Evolutionary conservation across 2,329 filamentous ascomycete genomes (phyloP).

Genomic region (Chalaropsis thielavioides): DNA sequence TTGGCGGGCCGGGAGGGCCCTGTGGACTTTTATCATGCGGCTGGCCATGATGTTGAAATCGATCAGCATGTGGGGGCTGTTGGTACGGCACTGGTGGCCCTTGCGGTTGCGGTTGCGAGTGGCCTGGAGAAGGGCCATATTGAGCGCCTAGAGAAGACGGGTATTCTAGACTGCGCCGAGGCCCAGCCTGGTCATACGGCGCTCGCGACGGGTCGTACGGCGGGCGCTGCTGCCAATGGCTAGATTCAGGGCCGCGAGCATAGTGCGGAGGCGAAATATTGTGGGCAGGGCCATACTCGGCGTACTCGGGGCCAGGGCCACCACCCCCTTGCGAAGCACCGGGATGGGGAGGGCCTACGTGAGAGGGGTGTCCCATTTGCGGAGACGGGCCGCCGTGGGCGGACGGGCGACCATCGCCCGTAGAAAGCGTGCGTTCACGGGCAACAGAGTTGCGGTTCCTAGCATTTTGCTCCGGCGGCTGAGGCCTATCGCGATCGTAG

Average conservation of each 20-base stretch:
- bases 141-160: conserved; percentile 26
- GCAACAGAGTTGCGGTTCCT: conserved; percentile 1
- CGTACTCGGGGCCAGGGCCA: not conserved
- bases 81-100: conserved; percentile 26
- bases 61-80: conserved; percentile 24
- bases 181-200: conserved; percentile 31
- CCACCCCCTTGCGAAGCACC: not conserved
- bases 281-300: conserved; percentile 14
- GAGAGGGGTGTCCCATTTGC: not conserved
- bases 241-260: conserved; percentile 10
- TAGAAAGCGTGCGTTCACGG: conserved; percentile 11
- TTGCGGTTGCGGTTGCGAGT: not conserved
- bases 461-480: conserved; percentile 7
- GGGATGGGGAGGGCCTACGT: not conserved
- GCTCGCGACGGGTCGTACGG: conserved; percentile 30
- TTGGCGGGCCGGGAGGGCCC: conserved; percentile 17
- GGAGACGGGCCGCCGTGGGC: conserved; percentile 4
- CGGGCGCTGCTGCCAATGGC: conserved; percentile 18
- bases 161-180: conserved; percentile 17
- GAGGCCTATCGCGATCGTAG: conserved; percentile 25
- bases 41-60: conserved; percentile 24
- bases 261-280: conserved; percentile 11
- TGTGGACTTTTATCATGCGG: conserved; percentile 23
- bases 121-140: conserved; percentile 24
- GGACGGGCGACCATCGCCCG: conserved; percentile 3